A percentile compares a stretch with the other conserved stretches of the same genome.
Conservation (phyloP, 169 alveolate genomes). For the Plasmodium coatneyi region DNA sequence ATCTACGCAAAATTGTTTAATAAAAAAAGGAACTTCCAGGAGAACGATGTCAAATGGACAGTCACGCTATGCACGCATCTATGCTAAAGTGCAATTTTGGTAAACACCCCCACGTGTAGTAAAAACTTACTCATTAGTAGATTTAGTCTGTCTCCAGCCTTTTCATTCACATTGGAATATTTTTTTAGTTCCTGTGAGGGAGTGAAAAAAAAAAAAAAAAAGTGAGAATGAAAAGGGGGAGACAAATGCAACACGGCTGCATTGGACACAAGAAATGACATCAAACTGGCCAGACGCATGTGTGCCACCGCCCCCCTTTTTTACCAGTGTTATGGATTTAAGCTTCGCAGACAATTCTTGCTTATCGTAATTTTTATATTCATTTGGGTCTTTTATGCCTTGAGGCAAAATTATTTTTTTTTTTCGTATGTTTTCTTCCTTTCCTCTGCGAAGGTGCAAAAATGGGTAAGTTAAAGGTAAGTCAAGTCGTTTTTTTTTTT, state of each 20-base stretch:
- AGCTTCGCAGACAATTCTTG: conserved; percentile 54
- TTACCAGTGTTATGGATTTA: conserved; percentile 68
- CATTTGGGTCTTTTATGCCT: conserved; percentile 48
- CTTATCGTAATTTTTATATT: conserved; percentile 57
- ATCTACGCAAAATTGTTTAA: neutral
- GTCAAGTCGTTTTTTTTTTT: neutral
- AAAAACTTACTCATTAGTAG: conserved; percentile 49
- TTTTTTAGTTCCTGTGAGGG: conserved; percentile 49
- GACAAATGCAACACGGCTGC: neutral
- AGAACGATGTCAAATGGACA: neutral
- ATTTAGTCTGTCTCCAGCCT: conserved; percentile 72
- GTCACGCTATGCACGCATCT: neutral
- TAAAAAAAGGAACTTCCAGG: neutral
- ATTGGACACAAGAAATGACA: neutral
- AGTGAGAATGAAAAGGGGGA: neutral
- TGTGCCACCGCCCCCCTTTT: neutral
- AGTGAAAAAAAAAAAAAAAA: neutral
- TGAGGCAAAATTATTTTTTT: conserved; percentile 65
- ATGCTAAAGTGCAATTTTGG: neutral
- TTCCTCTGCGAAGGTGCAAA: conserved; percentile 19
- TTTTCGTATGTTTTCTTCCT: conserved; percentile 71
- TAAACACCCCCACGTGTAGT: neutral
- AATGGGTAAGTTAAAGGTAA: neutral
- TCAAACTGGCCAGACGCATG: neutral
- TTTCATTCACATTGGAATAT: conserved; percentile 68